Evolutionary conservation across 441 rosid genomes (phyloP).

Genomic region (Geranium incanum): DNA sequence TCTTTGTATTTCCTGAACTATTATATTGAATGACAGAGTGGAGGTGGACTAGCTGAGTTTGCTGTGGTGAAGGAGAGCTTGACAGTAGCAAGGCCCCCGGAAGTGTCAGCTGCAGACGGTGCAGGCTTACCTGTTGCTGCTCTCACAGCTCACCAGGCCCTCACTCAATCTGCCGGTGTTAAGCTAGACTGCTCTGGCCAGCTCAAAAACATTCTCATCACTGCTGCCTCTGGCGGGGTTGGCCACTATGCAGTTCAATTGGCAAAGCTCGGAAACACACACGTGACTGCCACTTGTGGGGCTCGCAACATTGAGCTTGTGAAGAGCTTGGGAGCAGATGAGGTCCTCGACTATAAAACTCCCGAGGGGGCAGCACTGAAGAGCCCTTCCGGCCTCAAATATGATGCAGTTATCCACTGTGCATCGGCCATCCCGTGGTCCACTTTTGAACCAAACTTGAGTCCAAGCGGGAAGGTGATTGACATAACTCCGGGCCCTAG

Average conservation of each 20-base stretch:
- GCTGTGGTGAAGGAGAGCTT: slow-evolving; percentile 50
- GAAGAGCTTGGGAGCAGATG: slow-evolving; percentile 65
- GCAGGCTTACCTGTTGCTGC: slow-evolving; percentile 60
- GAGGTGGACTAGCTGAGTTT: slow-evolving; percentile 66
- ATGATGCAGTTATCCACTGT: slow-evolving; percentile 65
- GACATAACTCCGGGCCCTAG: slow-evolving; percentile 52
- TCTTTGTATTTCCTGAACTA: background rate
- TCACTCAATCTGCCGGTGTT: slow-evolving; percentile 47
- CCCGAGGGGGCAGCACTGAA: slow-evolving; percentile 58
- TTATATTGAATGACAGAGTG: slow-evolving; percentile 28
- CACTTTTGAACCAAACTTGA: slow-evolving; percentile 47
- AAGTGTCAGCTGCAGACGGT: slow-evolving; percentile 63
- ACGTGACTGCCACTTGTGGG: slow-evolving; percentile 76
- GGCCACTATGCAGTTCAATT: slow-evolving; percentile 78
- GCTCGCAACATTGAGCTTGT: slow-evolving; percentile 57
- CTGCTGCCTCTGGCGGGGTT: slow-evolving; percentile 85
- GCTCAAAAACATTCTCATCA: slow-evolving; percentile 49
- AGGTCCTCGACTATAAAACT: slow-evolving; percentile 68
- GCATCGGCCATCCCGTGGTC: slow-evolving; percentile 52
- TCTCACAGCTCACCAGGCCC: slow-evolving; percentile 57
- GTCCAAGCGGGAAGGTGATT: slow-evolving; percentile 50
- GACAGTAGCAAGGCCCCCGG: slow-evolving; percentile 51
- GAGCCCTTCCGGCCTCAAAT: slow-evolving; percentile 63
- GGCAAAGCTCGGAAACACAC: slow-evolving; percentile 67
- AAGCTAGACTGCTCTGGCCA: slow-evolving; percentile 53